A percentile compares a stretch with the other conserved stretches of the same genome.
Evolutionary conservation across 2,329 filamentous ascomycete species (phyloP).

Genomic region (Fusarium sp.): DNA sequence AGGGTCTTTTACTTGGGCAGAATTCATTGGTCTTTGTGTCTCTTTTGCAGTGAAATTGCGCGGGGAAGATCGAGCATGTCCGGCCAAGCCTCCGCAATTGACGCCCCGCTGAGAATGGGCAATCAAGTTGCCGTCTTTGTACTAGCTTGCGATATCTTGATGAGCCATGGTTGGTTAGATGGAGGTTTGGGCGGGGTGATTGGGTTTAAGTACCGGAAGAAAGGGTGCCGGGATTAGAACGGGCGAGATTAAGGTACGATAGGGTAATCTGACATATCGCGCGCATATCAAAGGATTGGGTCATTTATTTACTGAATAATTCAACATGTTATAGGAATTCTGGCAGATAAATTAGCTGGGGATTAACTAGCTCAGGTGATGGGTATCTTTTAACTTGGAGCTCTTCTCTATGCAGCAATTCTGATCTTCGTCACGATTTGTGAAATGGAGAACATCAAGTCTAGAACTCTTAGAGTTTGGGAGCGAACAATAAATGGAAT

Average conservation of each 20-base stretch:
- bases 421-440: too few species aligned
- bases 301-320: too few species aligned
- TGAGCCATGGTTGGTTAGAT: constrained; percentile 1
- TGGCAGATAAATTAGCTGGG: too few species aligned
- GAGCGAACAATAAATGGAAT: too few species aligned
- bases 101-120: constrained; percentile 37
- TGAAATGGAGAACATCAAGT: too few species aligned
- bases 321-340: too few species aligned
- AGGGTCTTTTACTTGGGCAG: background rate
- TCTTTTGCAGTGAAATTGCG: constrained; percentile 1
- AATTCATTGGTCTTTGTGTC: background rate
- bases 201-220: background rate
- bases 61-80: constrained; percentile 30
- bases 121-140: constrained; percentile 41
- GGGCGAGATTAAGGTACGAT: background rate
- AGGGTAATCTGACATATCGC: background rate
- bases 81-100: constrained; percentile 1
- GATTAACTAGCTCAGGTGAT: too few species aligned
- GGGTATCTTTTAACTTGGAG: too few species aligned
- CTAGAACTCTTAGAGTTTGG: too few species aligned
- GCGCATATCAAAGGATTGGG: too few species aligned
- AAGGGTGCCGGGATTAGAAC: background rate
- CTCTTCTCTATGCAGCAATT: too few species aligned
- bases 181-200: background rate
- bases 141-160: constrained; percentile 10